phyloP scores from a whole-genome alignment of 2,329 filamentous ascomycete genomes.

The Alternaria brassicae region DNA sequence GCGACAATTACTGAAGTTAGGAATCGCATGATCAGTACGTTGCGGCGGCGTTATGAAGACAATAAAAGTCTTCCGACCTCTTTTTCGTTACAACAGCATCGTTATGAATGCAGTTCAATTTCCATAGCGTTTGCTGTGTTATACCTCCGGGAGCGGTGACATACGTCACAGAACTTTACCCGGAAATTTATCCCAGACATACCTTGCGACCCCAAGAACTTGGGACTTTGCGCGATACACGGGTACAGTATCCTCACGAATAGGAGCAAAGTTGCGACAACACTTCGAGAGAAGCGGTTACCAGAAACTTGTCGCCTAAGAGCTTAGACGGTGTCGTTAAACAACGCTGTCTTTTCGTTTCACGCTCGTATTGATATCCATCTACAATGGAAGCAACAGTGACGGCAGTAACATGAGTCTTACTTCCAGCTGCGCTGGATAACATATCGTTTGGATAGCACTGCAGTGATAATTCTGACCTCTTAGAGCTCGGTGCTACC shows the following conservation, averaged over 20 bases:
- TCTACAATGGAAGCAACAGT: no score
- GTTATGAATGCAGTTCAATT: neutral
- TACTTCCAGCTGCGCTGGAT: no score
- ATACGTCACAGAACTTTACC: conserved; percentile 9
- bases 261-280: neutral
- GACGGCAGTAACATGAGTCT: no score
- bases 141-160: neutral
- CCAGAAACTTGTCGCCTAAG: neutral
- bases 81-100: neutral
- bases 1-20: neutral
- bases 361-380: no score
- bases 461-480: no score
- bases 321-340: neutral
- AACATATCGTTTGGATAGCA: no score
- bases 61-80: neutral
- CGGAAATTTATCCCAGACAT: conserved; percentile 11
- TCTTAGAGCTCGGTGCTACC: conserved; percentile 2
- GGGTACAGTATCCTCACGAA: neutral
- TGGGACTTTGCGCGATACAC: conserved; percentile 10
- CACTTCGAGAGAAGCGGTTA: neutral
- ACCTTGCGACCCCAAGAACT: conserved; percentile 6
- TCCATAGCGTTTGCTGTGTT: neutral
- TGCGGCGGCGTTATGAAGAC: neutral
- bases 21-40: neutral
- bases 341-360: neutral